Conservation (phyloP, 345 rosid species). For the Microcos paniculata region DNA sequence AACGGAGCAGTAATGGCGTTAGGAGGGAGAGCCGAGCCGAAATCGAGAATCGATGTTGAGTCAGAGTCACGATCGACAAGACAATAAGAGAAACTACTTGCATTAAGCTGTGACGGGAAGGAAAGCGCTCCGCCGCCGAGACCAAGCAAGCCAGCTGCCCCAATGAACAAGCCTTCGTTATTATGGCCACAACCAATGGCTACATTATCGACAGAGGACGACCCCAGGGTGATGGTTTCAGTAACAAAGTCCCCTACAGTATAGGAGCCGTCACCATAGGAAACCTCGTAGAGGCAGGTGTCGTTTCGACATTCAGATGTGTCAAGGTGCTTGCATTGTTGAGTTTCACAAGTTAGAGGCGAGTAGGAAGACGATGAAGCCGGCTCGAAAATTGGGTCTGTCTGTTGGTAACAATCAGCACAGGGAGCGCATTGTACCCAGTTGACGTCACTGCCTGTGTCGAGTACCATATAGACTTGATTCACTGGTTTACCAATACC, state of each 20-base stretch:
- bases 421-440: constrained; percentile 94
- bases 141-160: constrained; percentile 88
- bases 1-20: constrained; percentile 65
- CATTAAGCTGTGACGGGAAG: constrained; percentile 72
- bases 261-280: constrained; percentile 90
- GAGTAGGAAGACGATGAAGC: constrained; percentile 60
- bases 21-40: constrained; percentile 40
- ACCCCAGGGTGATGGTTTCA: constrained; percentile 69
- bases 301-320: constrained; percentile 60
- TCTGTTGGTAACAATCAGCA: constrained; percentile 80
- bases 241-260: constrained; percentile 83
- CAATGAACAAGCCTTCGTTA: constrained; percentile 74
- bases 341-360: constrained; percentile 59
- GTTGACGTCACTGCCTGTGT: constrained; percentile 88
- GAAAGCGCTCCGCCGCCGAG: constrained; percentile 87
- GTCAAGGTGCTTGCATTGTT: constrained; percentile 67
- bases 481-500: constrained; percentile 80
- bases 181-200: constrained; percentile 90
- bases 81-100: constrained; percentile 69
- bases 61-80: constrained; percentile 93
- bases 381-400: constrained; percentile 87
- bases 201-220: constrained; percentile 48
- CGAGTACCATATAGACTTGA: constrained; percentile 69
- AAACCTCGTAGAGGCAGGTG: constrained; percentile 77
- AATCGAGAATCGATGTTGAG: constrained; percentile 71